phyloP scores from a whole-genome alignment of 169 alveolate species.

The Eimeria mitis region DNA sequence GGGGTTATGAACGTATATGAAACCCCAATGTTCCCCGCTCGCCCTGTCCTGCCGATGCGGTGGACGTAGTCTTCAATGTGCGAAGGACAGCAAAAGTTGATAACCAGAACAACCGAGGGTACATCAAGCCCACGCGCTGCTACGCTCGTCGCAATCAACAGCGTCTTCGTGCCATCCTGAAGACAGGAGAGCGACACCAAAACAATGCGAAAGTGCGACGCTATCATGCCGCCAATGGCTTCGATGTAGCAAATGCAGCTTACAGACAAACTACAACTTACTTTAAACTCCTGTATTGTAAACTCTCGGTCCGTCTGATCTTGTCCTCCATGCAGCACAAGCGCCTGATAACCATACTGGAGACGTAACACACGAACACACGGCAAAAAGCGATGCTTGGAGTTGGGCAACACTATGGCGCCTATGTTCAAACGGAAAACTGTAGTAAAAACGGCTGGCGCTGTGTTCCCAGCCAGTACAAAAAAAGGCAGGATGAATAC shows the following conservation, averaged over 20 bases:
- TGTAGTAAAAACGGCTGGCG: neutral
- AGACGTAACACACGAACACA: slow-evolving; percentile 66
- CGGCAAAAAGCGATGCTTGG: neutral
- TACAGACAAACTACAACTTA: neutral
- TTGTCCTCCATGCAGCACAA: slow-evolving; percentile 98
- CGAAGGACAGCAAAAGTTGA: slow-evolving; percentile 99
- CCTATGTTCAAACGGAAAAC: neutral
- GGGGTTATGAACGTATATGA: slow-evolving; percentile 98
- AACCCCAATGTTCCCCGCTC: slow-evolving; percentile 99
- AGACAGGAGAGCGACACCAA: slow-evolving; percentile 8
- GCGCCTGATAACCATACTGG: slow-evolving; percentile 93
- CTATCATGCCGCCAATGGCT: neutral
- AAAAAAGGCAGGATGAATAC: neutral
- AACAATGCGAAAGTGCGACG: neutral
- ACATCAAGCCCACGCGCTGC: slow-evolving; percentile 99
- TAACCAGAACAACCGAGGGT: slow-evolving; percentile 96
- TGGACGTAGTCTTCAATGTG: slow-evolving; percentile 99
- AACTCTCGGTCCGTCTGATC: slow-evolving; percentile 99
- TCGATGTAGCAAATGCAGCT: neutral
- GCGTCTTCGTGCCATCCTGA: slow-evolving; percentile 83
- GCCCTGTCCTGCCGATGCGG: slow-evolving; percentile 99
- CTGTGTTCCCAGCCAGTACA: neutral
- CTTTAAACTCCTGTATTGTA: slow-evolving; percentile 93
- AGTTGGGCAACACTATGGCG: neutral
- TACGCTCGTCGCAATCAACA: slow-evolving; percentile 99